phyloP scores from a whole-genome alignment of 78 protist species.

The Dictyostelium intermedium region DNA sequence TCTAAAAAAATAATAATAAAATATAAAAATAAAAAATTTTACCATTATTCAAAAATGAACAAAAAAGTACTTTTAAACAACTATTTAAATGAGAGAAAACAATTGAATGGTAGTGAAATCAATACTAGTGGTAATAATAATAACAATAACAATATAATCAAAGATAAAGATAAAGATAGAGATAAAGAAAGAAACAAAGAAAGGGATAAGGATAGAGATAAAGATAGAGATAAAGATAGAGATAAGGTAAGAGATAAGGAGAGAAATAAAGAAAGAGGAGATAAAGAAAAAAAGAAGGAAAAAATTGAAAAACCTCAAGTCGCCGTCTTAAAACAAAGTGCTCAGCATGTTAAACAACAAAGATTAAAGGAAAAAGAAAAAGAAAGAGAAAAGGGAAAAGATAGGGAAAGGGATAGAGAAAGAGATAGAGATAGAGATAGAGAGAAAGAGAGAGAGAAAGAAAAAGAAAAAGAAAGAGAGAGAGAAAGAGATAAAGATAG shows the following conservation, averaged over 20 bases:
- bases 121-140: neutral
- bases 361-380: neutral
- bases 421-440: neutral
- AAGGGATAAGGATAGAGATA: neutral
- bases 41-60: neutral
- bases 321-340: neutral
- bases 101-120: neutral
- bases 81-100: neutral
- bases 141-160: neutral
- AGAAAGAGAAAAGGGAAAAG: neutral
- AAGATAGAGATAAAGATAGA: neutral
- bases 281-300: neutral
- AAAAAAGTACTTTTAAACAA: conserved; percentile 5
- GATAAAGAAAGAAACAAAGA: neutral
- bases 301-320: neutral
- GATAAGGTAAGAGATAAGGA: neutral
- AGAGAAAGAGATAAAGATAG: neutral
- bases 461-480: neutral
- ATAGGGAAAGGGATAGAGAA: neutral
- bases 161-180: neutral
- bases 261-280: neutral
- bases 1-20: neutral
- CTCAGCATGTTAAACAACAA: neutral
- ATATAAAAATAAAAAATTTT: neutral
- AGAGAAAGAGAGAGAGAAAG: conserved; percentile 5